phyloP scores from a whole-genome alignment of 1,284 basidiomycete species.

The Grifola frondosa region DNA sequence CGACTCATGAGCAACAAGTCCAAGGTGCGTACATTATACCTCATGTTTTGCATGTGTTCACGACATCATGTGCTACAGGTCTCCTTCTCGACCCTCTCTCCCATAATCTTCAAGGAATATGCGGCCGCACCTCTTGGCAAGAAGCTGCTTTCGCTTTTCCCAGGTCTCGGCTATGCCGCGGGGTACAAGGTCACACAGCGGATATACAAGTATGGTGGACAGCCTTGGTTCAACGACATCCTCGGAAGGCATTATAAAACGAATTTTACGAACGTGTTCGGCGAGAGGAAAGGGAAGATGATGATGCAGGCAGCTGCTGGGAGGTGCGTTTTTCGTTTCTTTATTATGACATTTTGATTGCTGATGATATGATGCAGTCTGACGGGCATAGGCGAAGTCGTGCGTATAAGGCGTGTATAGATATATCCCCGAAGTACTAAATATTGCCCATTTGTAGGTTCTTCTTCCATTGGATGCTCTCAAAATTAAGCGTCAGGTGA shows the following conservation, averaged over 20 bases:
- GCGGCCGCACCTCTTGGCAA: slow-evolving; percentile 67
- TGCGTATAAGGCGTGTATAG: too few species aligned
- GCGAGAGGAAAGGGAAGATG: slow-evolving; percentile 95
- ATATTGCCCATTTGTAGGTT: slow-evolving; percentile 51
- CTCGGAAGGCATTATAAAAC: slow-evolving; percentile 78
- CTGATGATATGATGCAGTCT: slow-evolving; percentile 49
- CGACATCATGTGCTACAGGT: slow-evolving; percentile 44
- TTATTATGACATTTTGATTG: neutral
- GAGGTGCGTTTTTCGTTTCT: slow-evolving; percentile 51
- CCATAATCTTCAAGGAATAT: slow-evolving; percentile 87
- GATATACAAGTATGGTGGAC: slow-evolving; percentile 98
- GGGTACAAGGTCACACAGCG: slow-evolving; percentile 96
- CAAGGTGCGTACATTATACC: slow-evolving; percentile 46
- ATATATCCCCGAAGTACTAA: too few species aligned
- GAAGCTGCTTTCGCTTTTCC: slow-evolving; percentile 91
- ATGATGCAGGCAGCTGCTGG: slow-evolving; percentile 96
- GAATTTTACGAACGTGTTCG: slow-evolving; percentile 81
- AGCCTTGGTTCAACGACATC: slow-evolving; percentile 96
- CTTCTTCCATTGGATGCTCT: slow-evolving; percentile 93
- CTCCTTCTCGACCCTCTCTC: slow-evolving; percentile 58
- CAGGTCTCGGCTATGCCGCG: slow-evolving; percentile 96
- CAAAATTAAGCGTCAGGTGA: slow-evolving; percentile 98
- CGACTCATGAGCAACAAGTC: slow-evolving; percentile 96
- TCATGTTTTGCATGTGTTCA: neutral
- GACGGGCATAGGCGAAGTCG: slow-evolving; percentile 97